phyloP scores from a whole-genome alignment of 2,329 filamentous ascomycete species.

The Aureobasidium sp. region DNA sequence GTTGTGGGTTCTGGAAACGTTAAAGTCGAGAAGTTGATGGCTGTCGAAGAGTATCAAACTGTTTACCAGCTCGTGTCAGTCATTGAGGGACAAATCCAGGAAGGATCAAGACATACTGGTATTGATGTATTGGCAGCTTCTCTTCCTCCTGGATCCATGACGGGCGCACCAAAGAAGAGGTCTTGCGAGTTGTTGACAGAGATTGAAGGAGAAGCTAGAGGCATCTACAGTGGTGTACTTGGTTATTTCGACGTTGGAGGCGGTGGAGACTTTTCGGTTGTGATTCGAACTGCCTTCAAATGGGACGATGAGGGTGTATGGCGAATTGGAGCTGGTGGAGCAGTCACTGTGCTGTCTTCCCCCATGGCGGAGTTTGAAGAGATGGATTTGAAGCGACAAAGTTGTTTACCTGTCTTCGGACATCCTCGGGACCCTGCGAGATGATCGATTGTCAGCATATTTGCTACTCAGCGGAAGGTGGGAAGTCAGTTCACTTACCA shows the following conservation, averaged over 20 bases:
- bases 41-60: conserved; percentile 94
- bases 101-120: conserved; percentile 75
- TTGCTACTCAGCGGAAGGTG: too few species aligned
- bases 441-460: background rate
- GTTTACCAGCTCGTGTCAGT: conserved; percentile 98
- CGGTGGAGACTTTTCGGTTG: conserved; percentile 89
- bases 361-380: conserved; percentile 87
- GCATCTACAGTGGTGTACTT: conserved; percentile 95
- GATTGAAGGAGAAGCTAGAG: conserved; percentile 92
- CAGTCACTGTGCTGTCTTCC: conserved; percentile 87
- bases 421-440: conserved; percentile 2
- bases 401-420: conserved; percentile 24
- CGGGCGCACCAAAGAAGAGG: conserved; percentile 93
- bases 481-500: background rate
- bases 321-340: conserved; percentile 91
- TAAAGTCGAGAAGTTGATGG: conserved; percentile 94
- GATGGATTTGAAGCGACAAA: conserved; percentile 65
- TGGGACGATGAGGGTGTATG: conserved; percentile 73
- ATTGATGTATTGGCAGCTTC: conserved; percentile 97
- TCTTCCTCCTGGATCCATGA: conserved; percentile 97
- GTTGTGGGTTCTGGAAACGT: conserved; percentile 93
- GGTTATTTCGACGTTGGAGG: conserved; percentile 95
- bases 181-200: conserved; percentile 99
- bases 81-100: conserved; percentile 89
- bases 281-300: conserved; percentile 84